Percentiles rank a stretch among this genome's conserved stretches.
Conservation (phyloP, 1,284 basidiomycete genomes). For the Ustilago curta region DNA sequence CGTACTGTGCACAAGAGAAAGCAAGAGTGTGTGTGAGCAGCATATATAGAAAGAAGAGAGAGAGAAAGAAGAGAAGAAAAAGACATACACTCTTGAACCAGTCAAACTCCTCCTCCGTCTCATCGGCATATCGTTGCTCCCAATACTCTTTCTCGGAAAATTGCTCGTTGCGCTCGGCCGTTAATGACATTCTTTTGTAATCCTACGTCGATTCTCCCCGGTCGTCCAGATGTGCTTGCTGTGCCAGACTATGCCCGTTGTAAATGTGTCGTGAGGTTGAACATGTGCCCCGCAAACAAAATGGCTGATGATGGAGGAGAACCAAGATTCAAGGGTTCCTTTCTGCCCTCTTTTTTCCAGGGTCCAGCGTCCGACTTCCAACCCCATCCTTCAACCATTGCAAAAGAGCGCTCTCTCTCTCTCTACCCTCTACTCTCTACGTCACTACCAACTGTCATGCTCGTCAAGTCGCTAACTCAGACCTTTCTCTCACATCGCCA, state of each 20-base stretch:
- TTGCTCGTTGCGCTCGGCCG: slow-evolving; percentile 54
- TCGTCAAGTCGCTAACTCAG: not conserved
- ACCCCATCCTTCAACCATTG: not conserved
- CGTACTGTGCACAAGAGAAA: not conserved
- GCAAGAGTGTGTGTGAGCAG: not conserved
- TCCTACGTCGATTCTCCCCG: too few species aligned
- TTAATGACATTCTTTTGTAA: too few species aligned
- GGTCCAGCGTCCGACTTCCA: slow-evolving; percentile 29
- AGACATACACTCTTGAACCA: slow-evolving; percentile 60
- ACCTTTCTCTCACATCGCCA: not conserved
- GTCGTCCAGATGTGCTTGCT: too few species aligned
- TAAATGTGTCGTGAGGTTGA: too few species aligned
- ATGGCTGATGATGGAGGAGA: not conserved
- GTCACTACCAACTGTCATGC: not conserved
- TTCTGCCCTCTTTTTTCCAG: slow-evolving; percentile 4
- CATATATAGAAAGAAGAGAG: not conserved
- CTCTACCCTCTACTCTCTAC: not conserved
- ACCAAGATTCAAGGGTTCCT: not conserved
- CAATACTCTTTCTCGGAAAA: slow-evolving; percentile 60
- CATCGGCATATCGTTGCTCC: slow-evolving; percentile 58
- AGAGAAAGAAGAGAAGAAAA: not conserved
- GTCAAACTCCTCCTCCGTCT: slow-evolving; percentile 54
- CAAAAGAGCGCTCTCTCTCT: not conserved
- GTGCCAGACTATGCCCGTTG: not conserved
- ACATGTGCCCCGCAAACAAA: not conserved